phyloP scores from a whole-genome alignment of 208 protist genomes.

The Acanthamoeba sp. region DNA sequence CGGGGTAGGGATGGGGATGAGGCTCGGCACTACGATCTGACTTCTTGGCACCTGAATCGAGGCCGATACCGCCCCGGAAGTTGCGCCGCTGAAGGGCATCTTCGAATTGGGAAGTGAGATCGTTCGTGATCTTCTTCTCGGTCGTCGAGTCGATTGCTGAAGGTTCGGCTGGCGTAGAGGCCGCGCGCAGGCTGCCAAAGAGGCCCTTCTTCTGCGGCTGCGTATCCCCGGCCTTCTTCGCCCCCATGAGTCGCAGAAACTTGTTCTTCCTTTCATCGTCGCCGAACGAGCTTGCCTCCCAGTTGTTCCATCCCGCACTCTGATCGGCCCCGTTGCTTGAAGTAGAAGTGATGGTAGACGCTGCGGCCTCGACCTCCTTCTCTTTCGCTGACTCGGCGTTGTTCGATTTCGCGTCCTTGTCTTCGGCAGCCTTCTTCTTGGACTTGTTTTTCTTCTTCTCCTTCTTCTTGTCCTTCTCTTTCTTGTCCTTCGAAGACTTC shows the following conservation, averaged over 20 bases:
- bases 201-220: slow-evolving; percentile 5
- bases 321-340: background rate
- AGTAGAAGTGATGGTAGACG: background rate
- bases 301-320: slow-evolving; percentile 31
- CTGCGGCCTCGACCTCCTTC: no score
- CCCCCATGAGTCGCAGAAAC: slow-evolving; percentile 26
- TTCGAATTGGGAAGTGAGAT: background rate
- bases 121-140: background rate
- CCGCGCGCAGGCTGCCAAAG: slow-evolving; percentile 5
- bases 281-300: background rate
- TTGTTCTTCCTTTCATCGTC: slow-evolving; percentile 18
- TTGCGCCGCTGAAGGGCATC: background rate
- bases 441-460: background rate
- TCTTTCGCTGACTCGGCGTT: background rate
- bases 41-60: background rate
- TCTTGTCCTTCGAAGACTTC: background rate
- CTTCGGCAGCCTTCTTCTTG: background rate
- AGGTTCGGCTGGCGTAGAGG: background rate
- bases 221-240: slow-evolving; percentile 1
- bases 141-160: background rate
- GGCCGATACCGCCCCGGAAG: background rate
- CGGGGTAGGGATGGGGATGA: background rate
- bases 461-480: background rate
- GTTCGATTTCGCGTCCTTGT: background rate
- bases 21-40: background rate